phyloP scores from a whole-genome alignment of 192 early-diverging fungal genomes.

The Rhizoclosmatium globosum region DNA sequence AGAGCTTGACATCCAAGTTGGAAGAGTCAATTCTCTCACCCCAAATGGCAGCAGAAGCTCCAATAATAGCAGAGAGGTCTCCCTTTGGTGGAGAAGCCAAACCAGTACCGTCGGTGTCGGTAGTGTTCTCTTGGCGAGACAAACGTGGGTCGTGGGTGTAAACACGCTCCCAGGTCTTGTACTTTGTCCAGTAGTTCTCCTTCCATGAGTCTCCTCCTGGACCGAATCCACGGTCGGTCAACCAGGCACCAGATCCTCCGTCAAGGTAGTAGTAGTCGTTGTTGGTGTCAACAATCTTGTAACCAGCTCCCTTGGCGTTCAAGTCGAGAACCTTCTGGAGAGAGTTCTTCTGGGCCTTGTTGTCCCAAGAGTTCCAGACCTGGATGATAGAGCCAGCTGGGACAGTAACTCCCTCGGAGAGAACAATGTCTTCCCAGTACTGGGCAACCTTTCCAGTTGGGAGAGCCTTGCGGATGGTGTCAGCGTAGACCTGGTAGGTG shows the following conservation, averaged over 20 bases:
- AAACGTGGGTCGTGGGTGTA: constrained; percentile 25
- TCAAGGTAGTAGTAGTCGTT: constrained; percentile 29
- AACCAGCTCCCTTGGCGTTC: constrained; percentile 12
- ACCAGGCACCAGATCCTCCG: constrained; percentile 23
- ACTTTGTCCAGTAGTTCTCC: constrained; percentile 24
- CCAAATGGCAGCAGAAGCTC: too few relatives aligned
- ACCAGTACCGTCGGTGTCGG: not conserved
- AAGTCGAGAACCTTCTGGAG: constrained; percentile 10
- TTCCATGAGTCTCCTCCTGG: constrained; percentile 7
- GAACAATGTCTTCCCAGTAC: constrained; percentile 33
- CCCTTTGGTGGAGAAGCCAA: not conserved
- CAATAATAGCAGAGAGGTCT: too few relatives aligned
- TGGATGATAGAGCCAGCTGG: constrained; percentile 15
- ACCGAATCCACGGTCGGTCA: constrained; percentile 26
- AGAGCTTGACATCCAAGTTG: too few relatives aligned
- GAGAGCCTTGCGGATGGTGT: not conserved
- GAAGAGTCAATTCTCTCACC: too few relatives aligned
- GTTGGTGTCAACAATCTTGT: constrained; percentile 32
- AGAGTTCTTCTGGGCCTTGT: not conserved
- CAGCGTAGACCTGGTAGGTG: constrained; percentile 4
- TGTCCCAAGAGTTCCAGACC: constrained; percentile 21
- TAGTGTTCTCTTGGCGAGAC: not conserved
- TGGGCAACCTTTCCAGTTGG: not conserved
- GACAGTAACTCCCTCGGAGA: constrained; percentile 3
- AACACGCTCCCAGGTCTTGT: constrained; percentile 23